These are phyloP conservation scores for Eucalyptus leucophloia DNA, from an alignment of 345 rosid species.

Conservation along the genomic window DNA sequence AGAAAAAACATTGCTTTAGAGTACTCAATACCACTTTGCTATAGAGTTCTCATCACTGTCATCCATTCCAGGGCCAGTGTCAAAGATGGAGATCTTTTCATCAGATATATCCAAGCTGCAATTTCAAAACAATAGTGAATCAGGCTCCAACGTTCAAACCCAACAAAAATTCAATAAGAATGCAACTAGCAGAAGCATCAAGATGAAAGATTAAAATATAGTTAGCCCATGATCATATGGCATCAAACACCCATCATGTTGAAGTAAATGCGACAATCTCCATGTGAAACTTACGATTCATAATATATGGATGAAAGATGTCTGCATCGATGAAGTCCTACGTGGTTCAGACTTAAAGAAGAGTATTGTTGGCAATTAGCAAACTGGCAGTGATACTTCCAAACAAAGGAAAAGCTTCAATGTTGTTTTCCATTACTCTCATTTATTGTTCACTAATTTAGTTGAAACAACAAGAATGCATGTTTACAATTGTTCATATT, in stretches of 20 bases:
- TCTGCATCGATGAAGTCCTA: neutral
- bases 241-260: neutral
- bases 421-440: neutral
- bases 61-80: slow-evolving; percentile 77
- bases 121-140: neutral
- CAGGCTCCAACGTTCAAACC: neutral
- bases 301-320: neutral
- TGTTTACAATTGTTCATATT: neutral
- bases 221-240: neutral
- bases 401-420: neutral
- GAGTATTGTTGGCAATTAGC: neutral
- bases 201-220: neutral
- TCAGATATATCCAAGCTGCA: slow-evolving; percentile 40
- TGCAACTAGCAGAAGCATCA: neutral
- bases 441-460: neutral
- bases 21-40: slow-evolving; percentile 38
- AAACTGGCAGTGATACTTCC: neutral
- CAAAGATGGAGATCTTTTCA: slow-evolving; percentile 48
- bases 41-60: slow-evolving; percentile 39
- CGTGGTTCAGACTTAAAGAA: neutral
- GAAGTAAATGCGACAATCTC: neutral
- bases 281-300: neutral
- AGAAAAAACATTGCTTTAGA: neutral
- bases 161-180: neutral
- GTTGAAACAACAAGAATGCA: neutral